Base-by-base conservation (phyloP, 257 asterid species). In the Nicotiana tabacum region DNA sequence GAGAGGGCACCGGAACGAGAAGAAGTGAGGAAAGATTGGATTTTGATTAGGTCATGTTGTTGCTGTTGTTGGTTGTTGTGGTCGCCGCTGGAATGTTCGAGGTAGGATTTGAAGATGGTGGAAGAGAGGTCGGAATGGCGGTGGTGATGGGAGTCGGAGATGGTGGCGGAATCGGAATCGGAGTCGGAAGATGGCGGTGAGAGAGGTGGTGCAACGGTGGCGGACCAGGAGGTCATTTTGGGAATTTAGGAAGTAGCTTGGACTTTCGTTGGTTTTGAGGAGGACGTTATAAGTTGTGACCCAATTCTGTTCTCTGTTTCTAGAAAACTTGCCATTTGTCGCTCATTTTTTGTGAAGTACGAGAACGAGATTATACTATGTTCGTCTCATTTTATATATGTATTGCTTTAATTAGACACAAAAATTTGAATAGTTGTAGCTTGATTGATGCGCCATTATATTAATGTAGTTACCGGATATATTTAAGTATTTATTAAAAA, bases 1-100 rank as follows among this genome's bases (percentile, higher is more conserved):
- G 99, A 94, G 78, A 94, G 97, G 0, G 96, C 98, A 68, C 94
- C 95, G 24, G 97, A 90, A 78, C 95, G 94, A 12, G 99, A 95
- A 27, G 98, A 92, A 56, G 95, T 92, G 81, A 95, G 92, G 87
- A 95, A 95, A 66, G 97, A 92, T 87, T 92, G 97, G 91, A 95
- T 93, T 91, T 95, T 95, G 81, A 89, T 43, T 85, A 95, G 97
- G 77, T 95, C 97, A 32, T 91, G 94, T 16, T 88, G 86, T 29
- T 82, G 84, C 48, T 43, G 48, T 43, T 43, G 48, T 43, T 43
- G 10, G 11, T 43, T 43, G 62, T 88, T 89, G 53, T 81, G 74
- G 30, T 83, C 84, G 72, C 83, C 84, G 86, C 81, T 83, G 84
- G 97, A 85, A 85, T 84, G 90, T 68, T 94, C 84, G 48, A 93